Conservation (phyloP, 768 basidiomycete species). For the Leccinum pellstonianum region DNA sequence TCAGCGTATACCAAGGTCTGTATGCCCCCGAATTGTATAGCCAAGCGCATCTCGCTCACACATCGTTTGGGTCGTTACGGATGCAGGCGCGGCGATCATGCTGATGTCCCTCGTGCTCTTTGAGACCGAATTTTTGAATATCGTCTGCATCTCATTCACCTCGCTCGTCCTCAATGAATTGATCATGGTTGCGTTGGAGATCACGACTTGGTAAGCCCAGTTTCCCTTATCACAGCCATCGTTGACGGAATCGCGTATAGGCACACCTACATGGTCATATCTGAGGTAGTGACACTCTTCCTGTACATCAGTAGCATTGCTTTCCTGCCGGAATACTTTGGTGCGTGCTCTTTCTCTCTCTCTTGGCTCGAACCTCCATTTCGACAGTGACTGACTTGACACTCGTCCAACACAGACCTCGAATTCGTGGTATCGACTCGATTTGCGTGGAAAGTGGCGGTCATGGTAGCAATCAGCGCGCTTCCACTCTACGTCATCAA, state of each 20-base stretch:
- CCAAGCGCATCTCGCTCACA: neutral
- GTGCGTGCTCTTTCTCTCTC: slow-evolving; percentile 44
- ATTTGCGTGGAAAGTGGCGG: slow-evolving; percentile 93
- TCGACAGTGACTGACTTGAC: neutral
- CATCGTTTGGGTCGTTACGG: neutral
- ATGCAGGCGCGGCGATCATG: slow-evolving; percentile 93
- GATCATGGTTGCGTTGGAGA: slow-evolving; percentile 98
- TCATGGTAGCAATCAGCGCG: slow-evolving; percentile 93
- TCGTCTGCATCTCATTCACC: slow-evolving; percentile 97
- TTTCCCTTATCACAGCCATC: neutral
- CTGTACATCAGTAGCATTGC: slow-evolving; percentile 90
- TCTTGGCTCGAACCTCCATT: neutral
- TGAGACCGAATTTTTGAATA: slow-evolving; percentile 96
- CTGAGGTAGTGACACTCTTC: slow-evolving; percentile 83
- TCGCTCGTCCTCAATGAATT: slow-evolving; percentile 94
- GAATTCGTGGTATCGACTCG: slow-evolving; percentile 84
- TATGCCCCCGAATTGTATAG: neutral
- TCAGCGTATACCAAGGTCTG: slow-evolving; percentile 94
- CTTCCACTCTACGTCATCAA: slow-evolving; percentile 92
- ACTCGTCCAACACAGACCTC: slow-evolving; percentile 58
- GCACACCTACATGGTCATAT: slow-evolving; percentile 94
- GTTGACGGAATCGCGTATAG: slow-evolving; percentile 38
- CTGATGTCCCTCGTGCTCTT: slow-evolving; percentile 94
- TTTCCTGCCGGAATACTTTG: slow-evolving; percentile 96
- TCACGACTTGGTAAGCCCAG: slow-evolving; percentile 85